Evolutionary conservation across 441 rosid species (phyloP).

Genomic region (Populus hybrid): DNA sequence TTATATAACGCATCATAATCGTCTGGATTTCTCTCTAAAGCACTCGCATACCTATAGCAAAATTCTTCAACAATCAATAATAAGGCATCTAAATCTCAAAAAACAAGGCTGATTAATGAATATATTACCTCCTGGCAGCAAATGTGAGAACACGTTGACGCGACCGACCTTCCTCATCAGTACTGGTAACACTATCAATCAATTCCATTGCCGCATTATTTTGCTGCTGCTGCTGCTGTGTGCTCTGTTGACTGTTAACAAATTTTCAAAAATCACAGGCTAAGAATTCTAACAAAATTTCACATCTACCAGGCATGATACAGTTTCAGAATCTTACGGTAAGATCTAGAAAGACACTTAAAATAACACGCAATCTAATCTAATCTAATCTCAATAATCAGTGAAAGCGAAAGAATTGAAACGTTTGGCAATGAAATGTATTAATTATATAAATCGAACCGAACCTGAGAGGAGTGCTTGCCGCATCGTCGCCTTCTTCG

Average conservation of each 20-base stretch:
- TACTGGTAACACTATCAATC: conserved; percentile 76
- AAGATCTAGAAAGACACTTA: background rate
- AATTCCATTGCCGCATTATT: conserved; percentile 82
- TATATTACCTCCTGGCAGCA: conserved; percentile 84
- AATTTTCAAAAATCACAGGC: conserved; percentile 1
- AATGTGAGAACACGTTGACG: conserved; percentile 96
- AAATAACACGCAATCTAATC: background rate
- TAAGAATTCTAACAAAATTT: background rate
- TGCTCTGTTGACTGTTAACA: conserved; percentile 61
- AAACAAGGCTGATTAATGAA: background rate
- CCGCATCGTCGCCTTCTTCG: conserved; percentile 61
- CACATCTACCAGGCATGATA: background rate
- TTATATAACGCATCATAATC: conserved; percentile 96
- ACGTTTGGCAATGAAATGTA: background rate
- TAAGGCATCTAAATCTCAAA: background rate
- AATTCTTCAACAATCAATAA: conserved; percentile 18
- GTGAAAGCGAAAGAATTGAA: background rate
- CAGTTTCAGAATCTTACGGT: background rate
- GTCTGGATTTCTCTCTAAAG: conserved; percentile 87
- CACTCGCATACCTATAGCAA: conserved; percentile 72
- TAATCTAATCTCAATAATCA: background rate
- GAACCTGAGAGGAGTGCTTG: conserved; percentile 53
- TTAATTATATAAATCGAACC: background rate
- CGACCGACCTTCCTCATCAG: conserved; percentile 93
- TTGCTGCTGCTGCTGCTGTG: conserved; percentile 49